phyloP scores from a whole-genome alignment of 1,284 basidiomycete genomes.

The Somion occarium region DNA sequence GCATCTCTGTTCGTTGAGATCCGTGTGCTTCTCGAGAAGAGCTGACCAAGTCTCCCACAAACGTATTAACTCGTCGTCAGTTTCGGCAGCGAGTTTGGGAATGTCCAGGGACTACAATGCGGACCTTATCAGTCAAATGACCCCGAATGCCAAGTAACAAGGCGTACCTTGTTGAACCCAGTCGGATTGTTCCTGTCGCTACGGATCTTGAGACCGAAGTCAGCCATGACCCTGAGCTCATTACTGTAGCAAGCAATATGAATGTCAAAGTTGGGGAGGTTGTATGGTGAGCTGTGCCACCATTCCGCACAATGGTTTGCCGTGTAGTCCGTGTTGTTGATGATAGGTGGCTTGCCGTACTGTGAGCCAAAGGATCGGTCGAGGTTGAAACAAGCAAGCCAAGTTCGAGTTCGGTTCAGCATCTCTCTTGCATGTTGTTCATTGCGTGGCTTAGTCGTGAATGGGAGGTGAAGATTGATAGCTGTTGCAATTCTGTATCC shows the following conservation, averaged over 20 bases:
- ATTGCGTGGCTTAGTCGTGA: conserved; percentile 60
- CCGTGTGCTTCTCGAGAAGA: conserved; percentile 40
- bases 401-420: conserved; percentile 81
- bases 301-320: conserved; percentile 70
- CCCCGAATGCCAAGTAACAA: background rate
- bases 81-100: conserved; percentile 55
- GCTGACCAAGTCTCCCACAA: conserved; percentile 53
- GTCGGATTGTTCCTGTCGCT: conserved; percentile 70
- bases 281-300: conserved; percentile 67
- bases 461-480: conserved; percentile 76
- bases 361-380: conserved; percentile 79
- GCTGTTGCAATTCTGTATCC: conserved; percentile 67
- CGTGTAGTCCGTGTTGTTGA: conserved; percentile 70
- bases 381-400: conserved; percentile 84
- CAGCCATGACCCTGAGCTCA: conserved; percentile 58
- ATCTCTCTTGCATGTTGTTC: conserved; percentile 77
- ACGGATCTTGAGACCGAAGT: conserved; percentile 61
- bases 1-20: conserved; percentile 47
- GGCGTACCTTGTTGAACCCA: conserved; percentile 61
- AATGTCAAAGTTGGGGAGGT: conserved; percentile 69
- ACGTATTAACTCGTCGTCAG: conserved; percentile 57
- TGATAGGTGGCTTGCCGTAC: conserved; percentile 78
- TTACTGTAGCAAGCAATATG: conserved; percentile 72
- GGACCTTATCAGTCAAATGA: background rate
- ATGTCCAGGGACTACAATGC: conserved; percentile 51